These are phyloP conservation scores for Calamus simplicifolius DNA, from an alignment of 176 grass and related monocot genomes.

Conservation along the genomic window DNA sequence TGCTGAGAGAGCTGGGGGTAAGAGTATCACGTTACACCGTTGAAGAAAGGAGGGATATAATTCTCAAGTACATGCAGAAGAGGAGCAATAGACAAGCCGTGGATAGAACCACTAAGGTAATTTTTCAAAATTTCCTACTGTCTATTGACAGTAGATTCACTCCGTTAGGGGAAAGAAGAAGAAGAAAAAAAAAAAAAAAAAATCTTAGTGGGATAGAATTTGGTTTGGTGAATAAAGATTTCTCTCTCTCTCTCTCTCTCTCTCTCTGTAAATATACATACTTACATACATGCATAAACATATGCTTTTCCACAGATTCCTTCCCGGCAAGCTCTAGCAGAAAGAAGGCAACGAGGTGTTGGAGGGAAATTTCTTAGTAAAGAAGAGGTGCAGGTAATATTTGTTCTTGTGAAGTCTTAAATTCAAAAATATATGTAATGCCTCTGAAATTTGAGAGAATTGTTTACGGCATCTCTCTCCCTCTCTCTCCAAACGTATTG, in stretches of 20 bases:
- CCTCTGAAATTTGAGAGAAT: too few relatives aligned
- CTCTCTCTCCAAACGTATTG: too few relatives aligned
- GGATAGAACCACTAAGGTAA: conserved; percentile 57
- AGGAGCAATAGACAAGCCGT: conserved; percentile 61
- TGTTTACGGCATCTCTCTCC: too few relatives aligned
- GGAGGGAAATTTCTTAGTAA: conserved; percentile 86
- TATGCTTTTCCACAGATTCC: conserved; percentile 39
- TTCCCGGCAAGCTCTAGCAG: conserved; percentile 73
- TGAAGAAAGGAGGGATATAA: conserved; percentile 92
- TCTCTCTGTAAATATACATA: background rate
- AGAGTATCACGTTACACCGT: conserved; percentile 73
- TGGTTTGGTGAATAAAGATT: background rate
- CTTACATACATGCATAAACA: background rate
- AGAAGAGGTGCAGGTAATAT: conserved; percentile 60
- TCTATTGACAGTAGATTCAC: too few relatives aligned
- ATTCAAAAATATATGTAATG: background rate
- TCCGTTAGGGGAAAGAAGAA: too few relatives aligned
- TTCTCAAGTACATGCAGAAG: conserved; percentile 95
- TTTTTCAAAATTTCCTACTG: too few relatives aligned
- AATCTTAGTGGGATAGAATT: background rate
- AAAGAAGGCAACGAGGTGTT: conserved; percentile 61
- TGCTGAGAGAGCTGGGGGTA: conserved; percentile 77
- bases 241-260: too few relatives aligned
- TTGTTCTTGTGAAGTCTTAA: background rate
- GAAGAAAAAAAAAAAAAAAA: too few relatives aligned